A percentile compares a stretch with the other conserved stretches of the same genome.
Conservation (phyloP, 176 grass and related monocot genomes). For the Aegilops tauschii region DNA sequence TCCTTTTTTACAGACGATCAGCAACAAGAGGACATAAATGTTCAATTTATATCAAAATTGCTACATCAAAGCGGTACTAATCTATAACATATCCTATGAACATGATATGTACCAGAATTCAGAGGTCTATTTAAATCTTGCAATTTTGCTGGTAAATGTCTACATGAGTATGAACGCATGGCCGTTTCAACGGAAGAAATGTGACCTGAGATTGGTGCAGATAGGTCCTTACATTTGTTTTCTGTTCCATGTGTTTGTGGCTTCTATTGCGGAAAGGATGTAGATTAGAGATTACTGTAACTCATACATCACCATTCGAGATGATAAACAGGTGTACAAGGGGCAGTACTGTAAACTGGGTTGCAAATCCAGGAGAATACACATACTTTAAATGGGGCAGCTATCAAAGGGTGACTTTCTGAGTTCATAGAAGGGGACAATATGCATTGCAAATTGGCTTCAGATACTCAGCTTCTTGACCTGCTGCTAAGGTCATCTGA, state of each 20-base stretch:
- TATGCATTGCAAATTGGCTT: background rate
- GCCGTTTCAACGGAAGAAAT: too few species aligned
- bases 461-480: background rate
- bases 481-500: background rate
- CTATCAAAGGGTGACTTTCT: background rate
- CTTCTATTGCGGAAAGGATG: background rate
- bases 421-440: background rate
- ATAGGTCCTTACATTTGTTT: background rate
- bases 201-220: background rate
- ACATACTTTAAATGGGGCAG: background rate
- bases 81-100: too few species aligned
- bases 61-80: too few species aligned
- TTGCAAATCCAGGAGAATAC: background rate
- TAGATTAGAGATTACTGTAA: background rate
- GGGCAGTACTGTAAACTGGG: background rate
- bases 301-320: background rate
- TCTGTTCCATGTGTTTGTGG: background rate
- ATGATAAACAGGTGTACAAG: background rate
- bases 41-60: too few species aligned
- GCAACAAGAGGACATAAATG: too few species aligned
- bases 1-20: too few species aligned
- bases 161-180: background rate
- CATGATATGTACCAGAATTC: too few species aligned
- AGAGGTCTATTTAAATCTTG: too few species aligned
- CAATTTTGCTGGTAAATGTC: background rate